A percentile compares a stretch with the other conserved stretches of the same genome.
These are phyloP conservation scores for Sanghuangporus baumii DNA, from an alignment of 1,284 basidiomycete genomes.

Conservation along the genomic window DNA sequence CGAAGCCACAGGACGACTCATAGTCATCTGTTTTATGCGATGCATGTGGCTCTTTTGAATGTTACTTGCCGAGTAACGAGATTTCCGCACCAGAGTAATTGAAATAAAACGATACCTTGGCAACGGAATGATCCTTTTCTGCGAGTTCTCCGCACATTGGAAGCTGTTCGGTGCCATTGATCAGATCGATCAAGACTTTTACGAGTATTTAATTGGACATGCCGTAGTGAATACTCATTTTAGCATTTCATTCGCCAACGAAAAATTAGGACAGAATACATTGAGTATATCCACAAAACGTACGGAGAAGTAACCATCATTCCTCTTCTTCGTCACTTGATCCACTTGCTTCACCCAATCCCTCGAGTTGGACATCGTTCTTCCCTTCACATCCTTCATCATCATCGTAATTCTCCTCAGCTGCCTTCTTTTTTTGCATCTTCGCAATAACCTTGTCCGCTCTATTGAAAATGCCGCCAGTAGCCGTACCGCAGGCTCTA, in stretches of 20 bases:
- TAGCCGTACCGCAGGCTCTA: conserved; percentile 89
- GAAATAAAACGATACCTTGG: no score
- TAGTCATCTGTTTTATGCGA: no score
- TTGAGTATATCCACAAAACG: neutral
- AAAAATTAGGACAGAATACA: neutral
- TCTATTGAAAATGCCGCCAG: conserved; percentile 92
- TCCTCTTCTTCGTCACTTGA: conserved; percentile 32
- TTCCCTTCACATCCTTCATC: conserved; percentile 28
- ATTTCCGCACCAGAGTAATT: no score
- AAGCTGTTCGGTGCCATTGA: no score
- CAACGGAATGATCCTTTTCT: no score
- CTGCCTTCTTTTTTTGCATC: conserved; percentile 57
- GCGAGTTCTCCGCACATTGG: no score
- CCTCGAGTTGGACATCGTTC: conserved; percentile 58
- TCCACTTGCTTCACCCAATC: conserved; percentile 36
- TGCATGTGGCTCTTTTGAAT: no score
- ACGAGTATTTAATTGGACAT: neutral
- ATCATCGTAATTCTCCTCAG: conserved; percentile 39
- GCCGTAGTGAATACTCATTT: neutral
- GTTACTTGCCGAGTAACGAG: no score
- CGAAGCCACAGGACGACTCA: no score
- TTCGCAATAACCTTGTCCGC: conserved; percentile 81
- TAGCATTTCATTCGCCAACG: neutral
- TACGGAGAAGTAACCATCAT: conserved; percentile 17
- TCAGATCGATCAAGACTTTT: neutral